These are phyloP conservation scores for Melaleuca alternifolia DNA, from an alignment of 345 rosid genomes.

Conservation along the genomic window DNA sequence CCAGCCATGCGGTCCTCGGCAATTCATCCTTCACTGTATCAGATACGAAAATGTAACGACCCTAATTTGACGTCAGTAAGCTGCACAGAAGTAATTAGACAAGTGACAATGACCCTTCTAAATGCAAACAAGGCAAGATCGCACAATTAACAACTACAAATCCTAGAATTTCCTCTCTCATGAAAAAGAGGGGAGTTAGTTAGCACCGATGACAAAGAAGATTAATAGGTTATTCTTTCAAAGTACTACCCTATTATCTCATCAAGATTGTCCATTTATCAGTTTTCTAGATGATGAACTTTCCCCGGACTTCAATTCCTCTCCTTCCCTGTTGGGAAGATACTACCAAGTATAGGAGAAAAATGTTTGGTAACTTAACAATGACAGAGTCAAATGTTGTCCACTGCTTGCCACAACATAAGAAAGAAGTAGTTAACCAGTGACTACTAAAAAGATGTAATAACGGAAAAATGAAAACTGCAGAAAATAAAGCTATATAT, in stretches of 20 bases:
- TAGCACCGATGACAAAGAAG: not conserved
- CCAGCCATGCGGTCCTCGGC: conserved; percentile 76
- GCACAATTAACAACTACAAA: not conserved
- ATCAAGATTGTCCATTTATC: not conserved
- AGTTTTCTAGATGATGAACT: not conserved
- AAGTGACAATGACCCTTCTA: not conserved
- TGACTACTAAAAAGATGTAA: not conserved
- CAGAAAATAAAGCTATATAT: not conserved
- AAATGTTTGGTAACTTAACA: not conserved
- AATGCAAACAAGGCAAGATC: not conserved
- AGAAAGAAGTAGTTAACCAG: not conserved
- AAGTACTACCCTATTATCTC: not conserved
- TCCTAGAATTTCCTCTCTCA: not conserved
- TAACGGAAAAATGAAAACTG: not conserved
- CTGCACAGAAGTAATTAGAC: not conserved
- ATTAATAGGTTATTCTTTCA: not conserved
- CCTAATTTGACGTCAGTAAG: not conserved
- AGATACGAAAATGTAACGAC: not conserved
- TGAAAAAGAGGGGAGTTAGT: not conserved
- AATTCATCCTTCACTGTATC: conserved; percentile 39
- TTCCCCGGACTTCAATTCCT: not conserved
- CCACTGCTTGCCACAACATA: not conserved
- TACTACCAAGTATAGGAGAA: not conserved
- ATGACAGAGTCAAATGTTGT: not conserved
- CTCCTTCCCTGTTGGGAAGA: not conserved